These are phyloP conservation scores for Oryza brachyantha DNA, from an alignment of 176 grass and related monocot species.

Conservation along the genomic window DNA sequence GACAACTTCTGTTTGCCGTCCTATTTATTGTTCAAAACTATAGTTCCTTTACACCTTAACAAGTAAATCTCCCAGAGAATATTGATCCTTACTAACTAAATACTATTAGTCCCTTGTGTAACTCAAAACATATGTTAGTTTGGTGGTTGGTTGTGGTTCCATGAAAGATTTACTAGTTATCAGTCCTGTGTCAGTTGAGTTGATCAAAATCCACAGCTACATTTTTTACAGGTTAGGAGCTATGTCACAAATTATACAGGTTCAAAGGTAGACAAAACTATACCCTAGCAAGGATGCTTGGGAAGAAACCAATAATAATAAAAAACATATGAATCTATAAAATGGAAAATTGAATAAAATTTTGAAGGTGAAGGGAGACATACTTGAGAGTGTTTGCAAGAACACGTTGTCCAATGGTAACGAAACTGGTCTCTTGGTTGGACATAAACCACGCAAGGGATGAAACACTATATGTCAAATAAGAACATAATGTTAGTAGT, in stretches of 20 bases:
- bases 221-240: background rate
- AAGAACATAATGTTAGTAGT: conserved; percentile 12
- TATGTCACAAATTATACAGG: background rate
- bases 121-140: background rate
- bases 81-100: background rate
- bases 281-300: background rate
- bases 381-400: conserved; percentile 69
- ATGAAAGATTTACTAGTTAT: background rate
- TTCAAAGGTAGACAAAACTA: background rate
- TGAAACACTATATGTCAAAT: conserved; percentile 55
- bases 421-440: conserved; percentile 71
- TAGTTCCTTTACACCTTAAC: background rate
- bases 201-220: background rate
- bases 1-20: background rate
- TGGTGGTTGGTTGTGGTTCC: background rate
- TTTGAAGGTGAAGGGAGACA: conserved; percentile 18
- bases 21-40: background rate
- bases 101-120: background rate
- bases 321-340: background rate
- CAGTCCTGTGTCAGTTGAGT: background rate
- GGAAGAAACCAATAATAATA: background rate
- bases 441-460: conserved; percentile 81
- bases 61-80: background rate
- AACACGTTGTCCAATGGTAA: conserved; percentile 72
- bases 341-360: background rate